Base-by-base conservation (phyloP, 108 stramenopile species). In the Cyclostephanos invisitatus region DNA sequence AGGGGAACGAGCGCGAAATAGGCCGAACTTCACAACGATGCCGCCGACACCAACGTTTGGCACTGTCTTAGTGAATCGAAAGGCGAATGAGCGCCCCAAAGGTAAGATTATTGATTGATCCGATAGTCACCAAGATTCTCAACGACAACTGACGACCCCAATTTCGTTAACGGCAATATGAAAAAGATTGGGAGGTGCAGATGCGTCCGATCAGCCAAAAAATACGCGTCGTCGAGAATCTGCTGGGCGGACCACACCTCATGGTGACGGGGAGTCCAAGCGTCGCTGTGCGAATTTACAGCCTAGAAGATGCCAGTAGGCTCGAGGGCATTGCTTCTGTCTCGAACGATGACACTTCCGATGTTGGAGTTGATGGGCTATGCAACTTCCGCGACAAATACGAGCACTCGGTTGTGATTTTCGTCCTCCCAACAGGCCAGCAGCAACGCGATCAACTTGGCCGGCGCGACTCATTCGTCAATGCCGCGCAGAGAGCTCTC, bases 191-290 rank as follows among this genome's bases (percentile, higher is more conserved):
- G 50, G 87, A 87, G 49, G 38, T 77, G 8, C 60, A 59, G 46
- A 47, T 87, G 2, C 84, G 84, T 37, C 68, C 75, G 0, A 56
- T 82, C 36, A 74, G 72, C 68, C 73, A 67, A 37, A 83, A 77
- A 68, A 64, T 84, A 46, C 84, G 84, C 51, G 75, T 87, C 32
- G 83, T 87, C 47, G 84, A 81, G 63, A 73, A 74, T 42, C 72
- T 87, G 0, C 49, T 67, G 15, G 84, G 84, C 0, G 72, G 65
- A 22, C 82, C 86, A 32, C 87, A 87, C 67, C 73, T 87, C 24
- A 70, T 87, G 69, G 59, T 87, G 44, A 63, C 83, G n/a, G 82
- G 85, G 40, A 65, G 70, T 11, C 79, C 76, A 0, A 71, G 72
- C 17, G 20, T 83, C 20, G 84, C 82, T 32, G 75, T 83, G 17